Conservation (phyloP, 306 rosid species). For the Prosopis cineraria region DNA sequence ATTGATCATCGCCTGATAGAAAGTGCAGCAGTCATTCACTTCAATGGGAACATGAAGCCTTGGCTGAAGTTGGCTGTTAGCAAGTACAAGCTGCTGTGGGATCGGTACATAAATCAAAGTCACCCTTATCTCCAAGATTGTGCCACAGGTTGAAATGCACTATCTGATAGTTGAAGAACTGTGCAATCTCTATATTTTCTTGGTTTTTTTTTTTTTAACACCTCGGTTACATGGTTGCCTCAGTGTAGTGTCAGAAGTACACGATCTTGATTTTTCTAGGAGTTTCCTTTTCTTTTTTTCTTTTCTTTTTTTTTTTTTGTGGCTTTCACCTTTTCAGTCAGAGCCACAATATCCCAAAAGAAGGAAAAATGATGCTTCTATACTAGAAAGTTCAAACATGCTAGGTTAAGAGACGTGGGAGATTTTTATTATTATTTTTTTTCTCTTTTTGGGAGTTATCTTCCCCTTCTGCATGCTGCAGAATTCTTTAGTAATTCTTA, state of each 20-base stretch:
- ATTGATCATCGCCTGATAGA: conserved; percentile 79
- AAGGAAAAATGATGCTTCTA: conserved; percentile 45
- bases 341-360: conserved; percentile 40
- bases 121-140: conserved; percentile 76
- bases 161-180: conserved; percentile 46
- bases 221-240: conserved; percentile 35
- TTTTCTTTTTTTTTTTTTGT: too few relatives aligned
- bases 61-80: conserved; percentile 86
- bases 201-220: not conserved
- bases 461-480: conserved; percentile 45
- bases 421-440: conserved; percentile 47
- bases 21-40: conserved; percentile 89
- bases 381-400: conserved; percentile 45
- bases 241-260: conserved; percentile 60
- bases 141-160: conserved; percentile 57
- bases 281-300: conserved; percentile 22
- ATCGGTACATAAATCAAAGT: conserved; percentile 70
- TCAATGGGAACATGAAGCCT: conserved; percentile 93
- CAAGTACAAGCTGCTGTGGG: conserved; percentile 88
- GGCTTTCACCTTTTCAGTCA: conserved; percentile 31
- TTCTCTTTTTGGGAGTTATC: conserved; percentile 44
- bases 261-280: conserved; percentile 62
- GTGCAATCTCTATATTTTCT: conserved; percentile 39
- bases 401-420: conserved; percentile 47
- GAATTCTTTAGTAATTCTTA: conserved; percentile 45